Conservation (phyloP, 139 green algal species). For the Haematococcus lacustris region DNA sequence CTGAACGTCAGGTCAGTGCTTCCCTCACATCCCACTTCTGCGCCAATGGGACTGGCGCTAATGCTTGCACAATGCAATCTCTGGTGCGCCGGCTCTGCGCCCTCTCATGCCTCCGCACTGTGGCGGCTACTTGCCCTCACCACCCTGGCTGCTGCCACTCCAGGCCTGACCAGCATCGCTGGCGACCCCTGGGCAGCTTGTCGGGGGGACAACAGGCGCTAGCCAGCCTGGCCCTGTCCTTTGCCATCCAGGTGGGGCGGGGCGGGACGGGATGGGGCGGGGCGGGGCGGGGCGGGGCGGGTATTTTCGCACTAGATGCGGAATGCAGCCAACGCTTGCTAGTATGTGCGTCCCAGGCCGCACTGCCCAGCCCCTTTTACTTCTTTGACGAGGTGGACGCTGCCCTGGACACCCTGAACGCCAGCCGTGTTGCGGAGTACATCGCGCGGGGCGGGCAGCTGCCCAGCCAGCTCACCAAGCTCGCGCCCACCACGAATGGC, state of each 20-base stretch:
- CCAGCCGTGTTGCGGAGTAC: constrained; percentile 48
- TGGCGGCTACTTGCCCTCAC: too few relatives aligned
- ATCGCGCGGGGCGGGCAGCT: constrained; percentile 12
- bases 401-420: constrained; percentile 56
- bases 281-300: too few relatives aligned
- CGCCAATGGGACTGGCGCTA: background rate
- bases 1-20: constrained; percentile 50
- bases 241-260: constrained; percentile 58
- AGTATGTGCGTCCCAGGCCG: too few relatives aligned
- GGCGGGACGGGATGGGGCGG: too few relatives aligned
- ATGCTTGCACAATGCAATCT: background rate
- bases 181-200: constrained; percentile 57
- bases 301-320: too few relatives aligned
- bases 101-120: too few relatives aligned
- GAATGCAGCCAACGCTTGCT: too few relatives aligned
- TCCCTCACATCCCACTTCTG: background rate
- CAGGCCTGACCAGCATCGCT: constrained; percentile 55
- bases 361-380: constrained; percentile 74
- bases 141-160: too few relatives aligned
- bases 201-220: constrained; percentile 78
- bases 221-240: constrained; percentile 63
- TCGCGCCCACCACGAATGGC: too few relatives aligned
- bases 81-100: background rate
- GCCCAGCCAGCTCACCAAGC: background rate
- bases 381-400: constrained; percentile 79